A percentile compares a stretch with the other conserved stretches of the same genome.
Conservation (phyloP, 2,329 filamentous ascomycete genomes). For the Aureobasidium sp. region DNA sequence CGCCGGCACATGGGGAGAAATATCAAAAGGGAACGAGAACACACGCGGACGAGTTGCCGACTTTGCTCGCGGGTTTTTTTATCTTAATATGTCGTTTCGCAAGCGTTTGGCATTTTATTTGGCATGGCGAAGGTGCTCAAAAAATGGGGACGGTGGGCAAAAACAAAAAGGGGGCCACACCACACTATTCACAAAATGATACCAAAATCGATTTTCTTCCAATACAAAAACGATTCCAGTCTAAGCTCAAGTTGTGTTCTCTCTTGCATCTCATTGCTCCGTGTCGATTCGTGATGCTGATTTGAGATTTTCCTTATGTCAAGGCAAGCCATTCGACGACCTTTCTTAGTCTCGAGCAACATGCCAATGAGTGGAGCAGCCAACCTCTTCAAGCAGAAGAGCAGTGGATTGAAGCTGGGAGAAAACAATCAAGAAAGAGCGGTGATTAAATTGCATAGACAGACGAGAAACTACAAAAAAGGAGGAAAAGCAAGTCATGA, state of each 20-base stretch:
- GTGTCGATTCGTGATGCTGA: too few species aligned
- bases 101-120: background rate
- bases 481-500: too few species aligned
- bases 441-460: too few species aligned
- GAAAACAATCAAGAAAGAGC: too few species aligned
- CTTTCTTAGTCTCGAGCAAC: too few species aligned
- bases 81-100: background rate
- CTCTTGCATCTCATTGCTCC: background rate
- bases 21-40: background rate
- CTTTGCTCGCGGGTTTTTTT: background rate
- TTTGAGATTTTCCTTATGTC: too few species aligned
- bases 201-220: background rate
- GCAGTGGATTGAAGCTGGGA: too few species aligned
- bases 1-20: background rate
- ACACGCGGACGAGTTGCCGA: background rate
- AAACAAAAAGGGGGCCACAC: background rate
- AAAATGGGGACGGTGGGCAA: background rate
- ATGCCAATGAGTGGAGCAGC: too few species aligned
- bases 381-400: too few species aligned
- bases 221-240: background rate
- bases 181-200: background rate
- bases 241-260: too few species aligned
- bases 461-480: too few species aligned
- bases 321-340: too few species aligned
- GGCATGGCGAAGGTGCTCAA: constrained; percentile 11